A percentile compares a stretch with the other conserved stretches of the same genome.
Conservation (phyloP, 2,329 filamentous ascomycete species). For the Rhynchosporium graminicola region DNA sequence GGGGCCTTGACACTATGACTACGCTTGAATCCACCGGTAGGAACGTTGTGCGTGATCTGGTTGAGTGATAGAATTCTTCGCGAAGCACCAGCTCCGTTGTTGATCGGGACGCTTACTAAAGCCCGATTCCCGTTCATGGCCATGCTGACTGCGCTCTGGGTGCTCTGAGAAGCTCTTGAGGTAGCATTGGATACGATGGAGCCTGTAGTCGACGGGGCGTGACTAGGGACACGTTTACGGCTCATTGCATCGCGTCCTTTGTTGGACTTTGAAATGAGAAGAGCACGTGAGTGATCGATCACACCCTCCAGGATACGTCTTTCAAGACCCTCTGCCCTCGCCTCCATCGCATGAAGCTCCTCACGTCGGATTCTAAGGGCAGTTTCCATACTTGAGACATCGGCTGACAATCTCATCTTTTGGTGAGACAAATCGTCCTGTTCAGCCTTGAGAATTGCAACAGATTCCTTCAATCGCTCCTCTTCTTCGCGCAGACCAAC, state of each 20-base stretch:
- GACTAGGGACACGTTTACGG: conserved; percentile 52
- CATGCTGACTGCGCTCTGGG: conserved; percentile 53
- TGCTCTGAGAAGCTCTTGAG: conserved; percentile 36
- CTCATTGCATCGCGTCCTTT: conserved; percentile 50
- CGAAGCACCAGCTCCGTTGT: conserved; percentile 55
- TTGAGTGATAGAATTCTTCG: conserved; percentile 87
- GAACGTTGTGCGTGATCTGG: conserved; percentile 78
- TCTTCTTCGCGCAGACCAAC: conserved; percentile 57
- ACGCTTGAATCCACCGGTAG: conserved; percentile 64
- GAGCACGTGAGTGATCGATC: conserved; percentile 89
- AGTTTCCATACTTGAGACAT: conserved; percentile 88
- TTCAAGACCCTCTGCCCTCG: conserved; percentile 83
- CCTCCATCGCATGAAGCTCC: conserved; percentile 88
- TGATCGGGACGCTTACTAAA: conserved; percentile 33
- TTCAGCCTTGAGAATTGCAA: conserved; percentile 54
- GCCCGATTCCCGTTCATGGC: conserved; percentile 50
- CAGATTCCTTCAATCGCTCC: conserved; percentile 59
- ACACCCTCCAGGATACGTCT: conserved; percentile 92
- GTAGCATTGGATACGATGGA: conserved; percentile 40
- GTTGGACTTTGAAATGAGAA: conserved; percentile 72
- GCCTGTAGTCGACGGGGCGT: conserved; percentile 44
- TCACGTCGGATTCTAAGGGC: conserved; percentile 86
- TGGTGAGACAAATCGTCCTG: conserved; percentile 75
- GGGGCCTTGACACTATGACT: conserved; percentile 76
- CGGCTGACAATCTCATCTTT: conserved; percentile 77